phyloP scores from a whole-genome alignment of 2,329 filamentous ascomycete species.

The Nannizziopsis barbatae region DNA sequence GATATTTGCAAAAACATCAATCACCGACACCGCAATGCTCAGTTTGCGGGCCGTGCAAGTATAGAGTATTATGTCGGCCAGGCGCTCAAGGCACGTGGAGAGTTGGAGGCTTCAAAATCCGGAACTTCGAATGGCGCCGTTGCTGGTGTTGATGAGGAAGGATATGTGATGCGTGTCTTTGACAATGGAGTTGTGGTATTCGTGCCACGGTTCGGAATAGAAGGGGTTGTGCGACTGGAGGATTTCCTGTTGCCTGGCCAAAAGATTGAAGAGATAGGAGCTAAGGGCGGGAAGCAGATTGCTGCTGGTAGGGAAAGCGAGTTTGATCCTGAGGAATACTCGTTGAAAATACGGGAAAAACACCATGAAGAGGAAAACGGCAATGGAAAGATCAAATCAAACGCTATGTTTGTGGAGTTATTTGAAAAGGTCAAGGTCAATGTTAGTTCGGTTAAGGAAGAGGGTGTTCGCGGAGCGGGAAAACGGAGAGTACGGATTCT shows the following conservation, averaged over 20 bases:
- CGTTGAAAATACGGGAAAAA: constrained; percentile 50
- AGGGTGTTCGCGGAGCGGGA: constrained; percentile 59
- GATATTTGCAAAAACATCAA: constrained; percentile 98
- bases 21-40: constrained; percentile 88
- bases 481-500: constrained; percentile 57
- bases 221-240: constrained; percentile 74
- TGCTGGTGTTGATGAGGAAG: constrained; percentile 61
- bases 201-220: constrained; percentile 89
- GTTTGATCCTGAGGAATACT: constrained; percentile 80
- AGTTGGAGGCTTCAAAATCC: constrained; percentile 27
- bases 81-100: constrained; percentile 64
- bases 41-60: constrained; percentile 84
- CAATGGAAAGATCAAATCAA: constrained; percentile 24
- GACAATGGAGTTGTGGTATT: constrained; percentile 96
- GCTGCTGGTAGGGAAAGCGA: constrained; percentile 52
- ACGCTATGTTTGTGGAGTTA: constrained; percentile 54
- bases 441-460: constrained; percentile 87
- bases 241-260: constrained; percentile 55
- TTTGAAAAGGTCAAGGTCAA: constrained; percentile 86
- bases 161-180: constrained; percentile 94
- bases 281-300: constrained; percentile 8
- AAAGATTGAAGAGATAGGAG: constrained; percentile 18
- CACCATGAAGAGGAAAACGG: constrained; percentile 48
- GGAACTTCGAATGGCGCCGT: constrained; percentile 8
- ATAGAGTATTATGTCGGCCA: constrained; percentile 98